Evolutionary conservation across 2,329 filamentous ascomycete species (phyloP).

Genomic region (Knufia fluminis): DNA sequence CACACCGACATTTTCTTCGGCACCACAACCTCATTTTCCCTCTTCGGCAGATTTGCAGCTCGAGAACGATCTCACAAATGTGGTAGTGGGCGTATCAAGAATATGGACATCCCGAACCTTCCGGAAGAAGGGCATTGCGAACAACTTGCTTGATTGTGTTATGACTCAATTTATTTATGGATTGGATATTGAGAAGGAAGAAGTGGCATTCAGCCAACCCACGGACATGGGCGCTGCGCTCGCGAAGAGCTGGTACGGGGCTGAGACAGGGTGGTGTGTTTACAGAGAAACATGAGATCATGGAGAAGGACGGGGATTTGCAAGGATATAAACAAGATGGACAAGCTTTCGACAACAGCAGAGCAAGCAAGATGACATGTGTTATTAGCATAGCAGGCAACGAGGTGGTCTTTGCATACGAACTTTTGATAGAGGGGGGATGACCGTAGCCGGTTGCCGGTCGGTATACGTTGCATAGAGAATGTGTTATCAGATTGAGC

Average conservation of each 20-base stretch:
- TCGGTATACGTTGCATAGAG: not conserved
- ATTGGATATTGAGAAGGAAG: conserved; percentile 44
- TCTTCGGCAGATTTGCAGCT: conserved; percentile 24
- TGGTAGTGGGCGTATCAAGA: conserved; percentile 53
- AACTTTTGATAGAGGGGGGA: not conserved
- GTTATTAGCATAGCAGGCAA: not conserved
- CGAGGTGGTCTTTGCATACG: not conserved
- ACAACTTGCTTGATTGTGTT: conserved; percentile 47
- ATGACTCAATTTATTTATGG: conserved; percentile 48
- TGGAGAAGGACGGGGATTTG: not conserved
- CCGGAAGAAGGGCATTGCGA: conserved; percentile 49
- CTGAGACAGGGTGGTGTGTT: conserved; percentile 47
- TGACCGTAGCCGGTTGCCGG: not conserved
- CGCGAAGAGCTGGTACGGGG: conserved; percentile 50
- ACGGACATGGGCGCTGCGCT: conserved; percentile 51
- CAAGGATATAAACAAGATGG: too few relatives aligned
- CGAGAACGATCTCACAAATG: conserved; percentile 35
- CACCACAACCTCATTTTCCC: conserved; percentile 1
- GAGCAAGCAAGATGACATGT: not conserved
- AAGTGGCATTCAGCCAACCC: conserved; percentile 57
- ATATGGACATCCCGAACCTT: conserved; percentile 55
- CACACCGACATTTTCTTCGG: conserved; percentile 7
- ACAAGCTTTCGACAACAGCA: not conserved
- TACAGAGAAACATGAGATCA: conserved; percentile 39
- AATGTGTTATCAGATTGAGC: conserved; percentile 3